Base-by-base conservation (phyloP, 2,329 filamentous ascomycete species). In the Sordariomycetes sp. region DNA sequence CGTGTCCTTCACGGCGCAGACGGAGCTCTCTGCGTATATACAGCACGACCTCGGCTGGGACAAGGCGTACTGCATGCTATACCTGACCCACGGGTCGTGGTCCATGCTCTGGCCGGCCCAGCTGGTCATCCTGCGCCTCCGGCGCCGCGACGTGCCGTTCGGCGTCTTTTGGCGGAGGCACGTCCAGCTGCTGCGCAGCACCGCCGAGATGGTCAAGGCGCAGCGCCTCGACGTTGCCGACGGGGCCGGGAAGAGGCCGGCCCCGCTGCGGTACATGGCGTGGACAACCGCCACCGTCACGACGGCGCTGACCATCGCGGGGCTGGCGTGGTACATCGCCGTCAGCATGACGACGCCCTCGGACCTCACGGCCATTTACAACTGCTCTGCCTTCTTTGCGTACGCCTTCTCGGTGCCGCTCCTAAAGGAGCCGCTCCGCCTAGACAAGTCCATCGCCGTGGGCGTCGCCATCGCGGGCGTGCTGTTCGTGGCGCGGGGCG, bases 21-120 rank as follows among this genome's bases (percentile, higher is more conserved):
- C 94, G 3, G 92, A 97, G 76, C 90, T 95, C 57, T 92, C 91
- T 12, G 85, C 95, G 10, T 91, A 96, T 72, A 94, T 99, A 60
- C 92, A 97, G 74, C 86, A 92, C 68, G 85, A 94, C 60, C 73
- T 96, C 61, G 84, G 87, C 61, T 99, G 94, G 94, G 83, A 95
- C 73, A 99, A 99, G 75, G 89, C 94, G n/a, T 99, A 96, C 74
- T 95, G 90, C 76, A 99, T 99, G 94, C 82, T 99, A 78, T 96
- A 95, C 72, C 78, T 99, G 62, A 99, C 94, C 12, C 94, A 99
- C 73, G 88, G 92, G 57, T 96, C 90, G 1, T 99, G 94, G 94
- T 70, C 85, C 10, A 72, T 97, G 54, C 78, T 99, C 25, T 99
- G 90, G 89, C 92, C 91, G 0, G 73, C 81, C 12, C 90, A 95